Conservation (phyloP, 768 basidiomycete genomes). For the Lyophyllum semitale region DNA sequence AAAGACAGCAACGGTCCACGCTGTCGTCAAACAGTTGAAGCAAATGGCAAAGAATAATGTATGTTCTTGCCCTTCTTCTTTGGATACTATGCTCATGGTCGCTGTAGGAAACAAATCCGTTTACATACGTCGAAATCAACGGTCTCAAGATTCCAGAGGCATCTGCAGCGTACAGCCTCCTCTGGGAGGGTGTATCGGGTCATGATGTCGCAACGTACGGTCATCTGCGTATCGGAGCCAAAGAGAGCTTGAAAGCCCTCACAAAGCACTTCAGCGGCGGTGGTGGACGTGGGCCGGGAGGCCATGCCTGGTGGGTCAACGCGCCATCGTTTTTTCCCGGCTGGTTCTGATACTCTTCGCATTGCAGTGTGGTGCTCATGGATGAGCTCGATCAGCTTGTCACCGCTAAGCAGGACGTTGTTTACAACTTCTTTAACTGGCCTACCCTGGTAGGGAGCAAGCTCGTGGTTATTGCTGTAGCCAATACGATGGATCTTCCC, state of each 20-base stretch:
- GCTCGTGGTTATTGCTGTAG: constrained; percentile 93
- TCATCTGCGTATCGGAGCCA: constrained; percentile 67
- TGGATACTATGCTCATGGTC: background rate
- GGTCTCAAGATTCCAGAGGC: constrained; percentile 93
- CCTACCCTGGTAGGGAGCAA: constrained; percentile 87
- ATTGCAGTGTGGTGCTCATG: constrained; percentile 89
- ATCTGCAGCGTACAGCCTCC: constrained; percentile 83
- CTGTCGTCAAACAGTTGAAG: constrained; percentile 86
- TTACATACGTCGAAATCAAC: constrained; percentile 97
- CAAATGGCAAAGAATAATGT: constrained; percentile 84
- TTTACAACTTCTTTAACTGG: constrained; percentile 99
- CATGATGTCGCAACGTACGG: constrained; percentile 66
- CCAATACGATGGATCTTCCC: constrained; percentile 97
- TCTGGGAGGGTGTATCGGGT: constrained; percentile 93
- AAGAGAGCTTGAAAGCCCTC: constrained; percentile 81
- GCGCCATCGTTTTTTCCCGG: background rate
- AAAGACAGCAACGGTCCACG: constrained; percentile 97
- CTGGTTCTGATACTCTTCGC: background rate
- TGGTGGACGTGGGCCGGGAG: constrained; percentile 64
- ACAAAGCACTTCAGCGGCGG: constrained; percentile 76
- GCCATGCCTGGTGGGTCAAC: constrained; percentile 80
- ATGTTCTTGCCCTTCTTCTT: constrained; percentile 24
- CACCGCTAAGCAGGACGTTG: constrained; percentile 95
- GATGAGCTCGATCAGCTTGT: constrained; percentile 98
- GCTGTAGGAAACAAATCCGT: constrained; percentile 84